Evolutionary conservation across 371 early-diverging fungal species (phyloP), one percentile per base, ranked within the genome.

Genomic region (Mucor velutinosus): DNA sequence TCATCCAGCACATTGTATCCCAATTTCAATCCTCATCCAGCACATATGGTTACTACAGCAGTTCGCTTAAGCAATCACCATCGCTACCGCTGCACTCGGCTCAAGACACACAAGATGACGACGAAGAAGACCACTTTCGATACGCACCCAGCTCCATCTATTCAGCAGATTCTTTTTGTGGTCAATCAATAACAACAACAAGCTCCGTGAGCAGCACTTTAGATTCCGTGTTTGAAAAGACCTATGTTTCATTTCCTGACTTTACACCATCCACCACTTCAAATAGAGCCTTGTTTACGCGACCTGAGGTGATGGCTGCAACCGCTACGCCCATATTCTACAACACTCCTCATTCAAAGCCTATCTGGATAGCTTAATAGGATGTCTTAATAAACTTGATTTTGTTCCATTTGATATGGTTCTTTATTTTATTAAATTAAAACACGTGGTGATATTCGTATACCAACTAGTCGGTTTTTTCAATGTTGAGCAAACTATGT

Each of bases 201-300:
- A 19, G 7, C 3, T 8, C 35, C 6, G 30, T 30, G 17, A 21
- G 47, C 7, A 53, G 19, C 14, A 17, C 37, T 37, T 37, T 63
- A 35, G 21, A 51, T 21, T 60, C 71, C 15, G 32, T 62, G 12
- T 74, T 74, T 65, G 68, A 74, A 55, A 74, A 68, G 45, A 68
- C 66, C 19, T 74, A 74, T 41, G 60, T 74, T 7, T 74, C 75
- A 21, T 74, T 74, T 43, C 71, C 75, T 21, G 71, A 65, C 4
- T 70, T 63, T 35, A 51, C 33, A 12, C n/a, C 45, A 41, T 64
- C 57, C 27, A 47, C 43, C 19, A 58, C 45, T 7, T 12, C 45
- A 32, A 66, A 66, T 27, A 51, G 29, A 41, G 43, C 21, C 27
- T 62, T 45, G 15, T 53, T 65, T 70, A 45, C 62, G 23, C 41